Percentiles rank a stretch among this genome's conserved stretches.
These are phyloP conservation scores for Phaffia australis DNA, from an alignment of 768 basidiomycete genomes.

Conservation along the genomic window DNA sequence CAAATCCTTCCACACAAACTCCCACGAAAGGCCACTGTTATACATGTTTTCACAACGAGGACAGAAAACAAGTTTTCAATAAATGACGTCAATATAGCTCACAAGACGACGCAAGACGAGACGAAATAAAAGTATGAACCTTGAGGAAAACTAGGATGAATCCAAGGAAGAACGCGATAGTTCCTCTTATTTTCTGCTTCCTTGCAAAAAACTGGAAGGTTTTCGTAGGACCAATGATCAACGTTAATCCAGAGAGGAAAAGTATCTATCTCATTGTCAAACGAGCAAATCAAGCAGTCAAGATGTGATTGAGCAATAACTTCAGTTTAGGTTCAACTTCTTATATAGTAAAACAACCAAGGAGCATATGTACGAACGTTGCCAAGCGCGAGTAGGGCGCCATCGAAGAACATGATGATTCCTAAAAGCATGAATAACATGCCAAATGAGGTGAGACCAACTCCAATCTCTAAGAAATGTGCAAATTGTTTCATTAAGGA, in stretches of 20 bases:
- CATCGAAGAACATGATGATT: slow-evolving; percentile 86
- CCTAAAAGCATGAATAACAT: slow-evolving; percentile 92
- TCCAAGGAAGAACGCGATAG: slow-evolving; percentile 75
- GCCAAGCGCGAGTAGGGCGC: slow-evolving; percentile 87
- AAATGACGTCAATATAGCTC: no score
- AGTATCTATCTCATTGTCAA: slow-evolving; percentile 51
- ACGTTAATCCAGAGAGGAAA: slow-evolving; percentile 83
- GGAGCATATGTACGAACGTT: slow-evolving; percentile 53
- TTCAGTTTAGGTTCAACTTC: slow-evolving; percentile 2
- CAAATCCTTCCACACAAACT: slow-evolving; percentile 85
- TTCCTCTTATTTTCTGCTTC: slow-evolving; percentile 82
- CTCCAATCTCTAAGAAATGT: slow-evolving; percentile 45
- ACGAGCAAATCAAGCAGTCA: no score
- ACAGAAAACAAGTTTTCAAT: no score
- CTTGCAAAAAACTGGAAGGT: slow-evolving; percentile 97
- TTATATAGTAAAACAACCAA: not conserved
- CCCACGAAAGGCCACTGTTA: slow-evolving; percentile 73
- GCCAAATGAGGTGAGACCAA: slow-evolving; percentile 49
- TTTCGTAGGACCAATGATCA: slow-evolving; percentile 94
- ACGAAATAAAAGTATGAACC: slow-evolving; percentile 6
- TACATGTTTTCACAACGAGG: no score
- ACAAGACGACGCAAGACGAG: not conserved
- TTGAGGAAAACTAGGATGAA: slow-evolving; percentile 88
- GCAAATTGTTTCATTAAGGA: slow-evolving; percentile 1
- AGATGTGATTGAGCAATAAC: slow-evolving; percentile 1